A percentile compares a stretch with the other conserved stretches of the same genome.
phyloP scores from a whole-genome alignment of 1,139 yeast genomes.

The Chernovozyma aurita region DNA sequence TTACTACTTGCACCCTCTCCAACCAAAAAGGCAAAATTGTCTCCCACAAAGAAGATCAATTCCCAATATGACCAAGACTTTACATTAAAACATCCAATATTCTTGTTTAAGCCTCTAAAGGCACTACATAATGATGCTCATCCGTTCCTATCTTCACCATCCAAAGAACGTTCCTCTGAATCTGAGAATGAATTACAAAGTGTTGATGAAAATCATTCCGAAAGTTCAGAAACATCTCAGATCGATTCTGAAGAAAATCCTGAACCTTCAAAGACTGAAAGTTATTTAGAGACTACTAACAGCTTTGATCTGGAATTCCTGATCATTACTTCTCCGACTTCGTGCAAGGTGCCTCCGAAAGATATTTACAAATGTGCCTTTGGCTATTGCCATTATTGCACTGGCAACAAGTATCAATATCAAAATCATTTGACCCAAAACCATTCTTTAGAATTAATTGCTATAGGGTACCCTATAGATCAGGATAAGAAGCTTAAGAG shows the following conservation, averaged over 20 bases:
- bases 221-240: constrained; percentile 4
- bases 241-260: constrained; percentile 5
- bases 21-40: constrained; percentile 14
- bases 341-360: background rate
- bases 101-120: background rate
- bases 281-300: constrained; percentile 17
- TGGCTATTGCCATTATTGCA: constrained; percentile 24
- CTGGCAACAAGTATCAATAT: constrained; percentile 29
- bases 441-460: constrained; percentile 21
- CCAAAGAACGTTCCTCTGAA: background rate
- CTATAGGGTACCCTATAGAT: constrained; percentile 33
- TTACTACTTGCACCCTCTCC: constrained; percentile 31
- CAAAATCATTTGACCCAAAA: constrained; percentile 25
- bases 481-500: constrained; percentile 7
- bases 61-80: background rate
- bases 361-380: constrained; percentile 28
- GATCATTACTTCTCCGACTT: constrained; percentile 9
- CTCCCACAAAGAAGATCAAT: constrained; percentile 15
- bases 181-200: background rate
- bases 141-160: background rate
- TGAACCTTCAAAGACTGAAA: background rate
- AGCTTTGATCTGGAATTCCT: constrained; percentile 1
- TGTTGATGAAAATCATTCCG: background rate
- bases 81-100: constrained; percentile 3
- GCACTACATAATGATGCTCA: background rate